phyloP scores from a whole-genome alignment of 495 filamentous ascomycete genomes.

The Xylaria grammica region DNA sequence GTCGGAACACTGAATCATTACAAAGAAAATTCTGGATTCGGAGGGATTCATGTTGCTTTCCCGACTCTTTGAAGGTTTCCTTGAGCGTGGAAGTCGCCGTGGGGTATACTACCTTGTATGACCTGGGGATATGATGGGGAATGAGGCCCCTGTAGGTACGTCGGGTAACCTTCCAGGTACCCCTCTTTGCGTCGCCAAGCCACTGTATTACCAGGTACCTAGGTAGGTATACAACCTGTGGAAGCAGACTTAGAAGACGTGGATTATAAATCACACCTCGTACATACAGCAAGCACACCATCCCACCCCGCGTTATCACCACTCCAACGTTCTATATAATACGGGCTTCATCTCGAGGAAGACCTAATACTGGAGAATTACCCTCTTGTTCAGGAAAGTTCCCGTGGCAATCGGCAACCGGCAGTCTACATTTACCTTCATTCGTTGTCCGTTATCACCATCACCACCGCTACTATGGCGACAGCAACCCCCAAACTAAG shows the following conservation, averaged over 20 bases:
- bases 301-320: slow-evolving; percentile 5
- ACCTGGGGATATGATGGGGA: background rate
- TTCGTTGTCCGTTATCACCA: background rate
- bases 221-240: too few relatives aligned
- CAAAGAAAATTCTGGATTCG: background rate
- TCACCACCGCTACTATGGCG: slow-evolving; percentile 32
- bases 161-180: too few relatives aligned
- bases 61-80: background rate
- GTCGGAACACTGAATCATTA: background rate
- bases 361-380: background rate
- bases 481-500: slow-evolving; percentile 46
- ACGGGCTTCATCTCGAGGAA: background rate
- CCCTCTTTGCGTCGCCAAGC: too few relatives aligned
- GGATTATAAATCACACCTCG: slow-evolving; percentile 13
- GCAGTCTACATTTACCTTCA: background rate
- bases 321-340: background rate
- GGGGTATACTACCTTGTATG: too few relatives aligned
- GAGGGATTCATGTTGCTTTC: background rate
- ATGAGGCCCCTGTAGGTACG: too few relatives aligned
- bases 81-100: too few relatives aligned
- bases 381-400: background rate
- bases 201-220: too few relatives aligned
- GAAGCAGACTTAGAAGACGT: background rate
- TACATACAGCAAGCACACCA: slow-evolving; percentile 1
- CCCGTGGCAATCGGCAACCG: background rate